These are phyloP conservation scores for Ganoderma leucocontextum DNA, from an alignment of 1,284 basidiomycete species.

Conservation along the genomic window DNA sequence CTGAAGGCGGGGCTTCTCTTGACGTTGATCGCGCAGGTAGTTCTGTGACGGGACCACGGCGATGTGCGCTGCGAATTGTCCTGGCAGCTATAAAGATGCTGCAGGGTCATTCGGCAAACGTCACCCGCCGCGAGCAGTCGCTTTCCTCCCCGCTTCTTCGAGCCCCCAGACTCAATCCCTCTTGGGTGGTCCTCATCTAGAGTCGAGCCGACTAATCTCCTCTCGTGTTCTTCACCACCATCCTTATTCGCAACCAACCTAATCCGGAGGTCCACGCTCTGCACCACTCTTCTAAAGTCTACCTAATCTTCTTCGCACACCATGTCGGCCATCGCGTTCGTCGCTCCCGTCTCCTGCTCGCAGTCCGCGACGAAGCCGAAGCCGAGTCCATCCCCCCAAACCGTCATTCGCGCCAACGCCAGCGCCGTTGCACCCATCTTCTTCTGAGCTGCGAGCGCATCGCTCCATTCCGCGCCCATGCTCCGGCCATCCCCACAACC, in stretches of 20 bases:
- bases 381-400: constrained; percentile 33
- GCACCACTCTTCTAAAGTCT: constrained; percentile 9
- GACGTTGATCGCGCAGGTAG: constrained; percentile 34
- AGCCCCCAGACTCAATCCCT: constrained; percentile 11
- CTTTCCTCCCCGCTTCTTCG: constrained; percentile 24
- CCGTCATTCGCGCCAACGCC: constrained; percentile 37
- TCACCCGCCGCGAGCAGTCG: constrained; percentile 21
- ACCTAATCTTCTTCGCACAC: constrained; percentile 4
- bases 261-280: constrained; percentile 12
- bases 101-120: constrained; percentile 15
- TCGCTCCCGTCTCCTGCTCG: constrained; percentile 27
- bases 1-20: constrained; percentile 22
- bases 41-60: constrained; percentile 24
- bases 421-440: constrained; percentile 37
- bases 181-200: background rate
- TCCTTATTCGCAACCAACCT: constrained; percentile 12
- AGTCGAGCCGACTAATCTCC: constrained; percentile 1
- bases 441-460: constrained; percentile 33
- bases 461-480: constrained; percentile 6
- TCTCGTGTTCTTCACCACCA: constrained; percentile 1
- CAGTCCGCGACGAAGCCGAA: constrained; percentile 32
- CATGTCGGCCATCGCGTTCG: constrained; percentile 29
- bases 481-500: constrained; percentile 1
- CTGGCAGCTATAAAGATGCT: constrained; percentile 19
- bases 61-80: constrained; percentile 19